Evolutionary conservation across 768 basidiomycete genomes (phyloP).

Genomic region (Lactarius pseudohatsudake): DNA sequence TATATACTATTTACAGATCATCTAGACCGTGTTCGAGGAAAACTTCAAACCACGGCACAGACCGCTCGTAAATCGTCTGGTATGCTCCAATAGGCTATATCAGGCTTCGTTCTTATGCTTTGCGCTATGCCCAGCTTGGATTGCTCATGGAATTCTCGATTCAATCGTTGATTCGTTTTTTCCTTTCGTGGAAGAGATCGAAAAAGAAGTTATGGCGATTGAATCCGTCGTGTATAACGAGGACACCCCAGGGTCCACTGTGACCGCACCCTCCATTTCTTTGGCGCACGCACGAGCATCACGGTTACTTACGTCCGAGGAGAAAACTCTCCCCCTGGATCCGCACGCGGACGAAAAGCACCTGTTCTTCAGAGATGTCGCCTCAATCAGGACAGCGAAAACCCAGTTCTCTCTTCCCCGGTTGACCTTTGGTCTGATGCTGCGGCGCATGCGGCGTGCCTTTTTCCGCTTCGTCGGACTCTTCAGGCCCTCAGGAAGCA

Average conservation of each 20-base stretch:
- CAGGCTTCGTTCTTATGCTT: neutral
- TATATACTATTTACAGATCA: slow-evolving; percentile 52
- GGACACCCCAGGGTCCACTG: slow-evolving; percentile 11
- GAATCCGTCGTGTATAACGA: slow-evolving; percentile 64
- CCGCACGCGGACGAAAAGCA: slow-evolving; percentile 19
- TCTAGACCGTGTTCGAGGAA: slow-evolving; percentile 69
- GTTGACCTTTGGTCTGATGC: slow-evolving; percentile 35
- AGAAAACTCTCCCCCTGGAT: neutral
- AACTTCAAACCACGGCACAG: slow-evolving; percentile 62
- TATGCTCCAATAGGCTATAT: slow-evolving; percentile 34
- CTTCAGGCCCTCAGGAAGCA: slow-evolving; percentile 5
- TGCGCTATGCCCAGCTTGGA: slow-evolving; percentile 64
- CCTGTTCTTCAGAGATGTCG: slow-evolving; percentile 12
- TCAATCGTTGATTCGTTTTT: slow-evolving; percentile 95
- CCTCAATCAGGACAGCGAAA: slow-evolving; percentile 13
- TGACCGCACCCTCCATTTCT: slow-evolving; percentile 8
- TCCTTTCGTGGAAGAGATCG: slow-evolving; percentile 78
- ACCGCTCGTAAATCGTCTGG: slow-evolving; percentile 71
- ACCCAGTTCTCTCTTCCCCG: slow-evolving; percentile 33
- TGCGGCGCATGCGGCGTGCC: slow-evolving; percentile 41
- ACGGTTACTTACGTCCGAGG: neutral
- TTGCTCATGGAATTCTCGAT: slow-evolving; percentile 89
- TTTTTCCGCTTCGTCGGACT: slow-evolving; percentile 22
- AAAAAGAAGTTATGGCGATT: slow-evolving; percentile 44
- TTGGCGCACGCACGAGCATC: neutral